Conservation (phyloP, 495 filamentous ascomycete species). For the Aspergillus bertholletiae region DNA sequence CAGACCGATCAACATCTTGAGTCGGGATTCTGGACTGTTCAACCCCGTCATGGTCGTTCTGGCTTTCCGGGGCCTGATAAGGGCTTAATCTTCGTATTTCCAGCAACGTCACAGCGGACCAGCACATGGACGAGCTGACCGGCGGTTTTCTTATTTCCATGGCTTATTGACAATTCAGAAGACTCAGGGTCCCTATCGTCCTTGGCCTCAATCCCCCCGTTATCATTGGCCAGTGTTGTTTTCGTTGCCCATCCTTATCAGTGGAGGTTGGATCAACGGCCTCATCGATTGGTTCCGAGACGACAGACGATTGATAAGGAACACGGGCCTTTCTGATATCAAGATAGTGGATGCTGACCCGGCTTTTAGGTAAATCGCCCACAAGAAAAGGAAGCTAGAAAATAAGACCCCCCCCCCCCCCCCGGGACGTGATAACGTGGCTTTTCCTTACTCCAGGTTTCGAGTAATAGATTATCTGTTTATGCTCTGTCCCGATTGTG, state of each 20-base stretch:
- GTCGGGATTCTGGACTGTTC: neutral
- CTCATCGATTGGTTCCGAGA: neutral
- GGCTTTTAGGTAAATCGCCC: neutral
- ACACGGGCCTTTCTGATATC: neutral
- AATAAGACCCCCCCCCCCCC: too few relatives aligned
- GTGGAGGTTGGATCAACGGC: neutral
- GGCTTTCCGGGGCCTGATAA: neutral
- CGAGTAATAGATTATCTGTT: constrained; percentile 4
- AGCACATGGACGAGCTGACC: neutral
- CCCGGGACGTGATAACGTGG: neutral
- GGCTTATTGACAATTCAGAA: neutral
- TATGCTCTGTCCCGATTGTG: neutral
- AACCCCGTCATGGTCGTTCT: neutral
- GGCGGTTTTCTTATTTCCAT: neutral
- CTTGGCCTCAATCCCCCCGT: neutral
- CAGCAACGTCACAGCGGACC: neutral
- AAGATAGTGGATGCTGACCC: neutral
- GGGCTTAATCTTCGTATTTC: neutral
- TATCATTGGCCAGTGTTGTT: neutral
- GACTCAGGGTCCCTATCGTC: neutral
- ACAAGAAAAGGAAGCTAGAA: neutral
- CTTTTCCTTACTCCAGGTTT: constrained; percentile 3
- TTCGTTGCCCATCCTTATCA: constrained; percentile 7
- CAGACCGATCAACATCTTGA: constrained; percentile 11
- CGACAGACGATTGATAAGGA: neutral